Percentiles rank a stretch among this genome's conserved stretches.
Evolutionary conservation across 169 alveolate species (phyloP).

Genomic region (Eimeria necatrix): DNA sequence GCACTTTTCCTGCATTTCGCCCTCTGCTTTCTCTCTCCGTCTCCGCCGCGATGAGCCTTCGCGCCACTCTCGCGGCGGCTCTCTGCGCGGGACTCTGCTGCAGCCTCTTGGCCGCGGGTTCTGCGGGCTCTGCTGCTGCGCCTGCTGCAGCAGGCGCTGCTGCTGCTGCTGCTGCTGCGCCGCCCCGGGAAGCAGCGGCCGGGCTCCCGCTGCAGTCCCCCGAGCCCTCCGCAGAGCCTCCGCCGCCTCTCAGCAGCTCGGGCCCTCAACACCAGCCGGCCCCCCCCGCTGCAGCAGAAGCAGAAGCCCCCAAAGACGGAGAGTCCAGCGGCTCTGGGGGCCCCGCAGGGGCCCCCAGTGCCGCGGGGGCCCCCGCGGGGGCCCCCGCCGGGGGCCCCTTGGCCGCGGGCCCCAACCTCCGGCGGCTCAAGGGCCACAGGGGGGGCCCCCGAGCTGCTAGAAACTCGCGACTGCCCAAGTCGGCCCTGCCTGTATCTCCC

Average conservation of each 20-base stretch:
- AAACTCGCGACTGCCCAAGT: background rate
- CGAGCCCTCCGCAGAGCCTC: background rate
- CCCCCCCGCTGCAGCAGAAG: too few relatives aligned
- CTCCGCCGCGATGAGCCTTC: slow-evolving; percentile 62
- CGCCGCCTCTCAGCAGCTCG: too few relatives aligned
- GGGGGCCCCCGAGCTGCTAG: background rate
- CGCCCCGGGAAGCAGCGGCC: background rate
- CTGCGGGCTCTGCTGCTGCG: background rate
- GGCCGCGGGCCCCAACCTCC: slow-evolving; percentile 42
- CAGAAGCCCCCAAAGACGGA: background rate
- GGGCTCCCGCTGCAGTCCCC: background rate
- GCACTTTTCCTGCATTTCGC: background rate
- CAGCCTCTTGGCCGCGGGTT: slow-evolving; percentile 58
- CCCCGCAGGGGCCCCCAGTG: background rate
- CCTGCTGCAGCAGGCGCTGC: background rate
- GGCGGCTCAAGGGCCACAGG: slow-evolving; percentile 49
- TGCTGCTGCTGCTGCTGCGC: slow-evolving; percentile 11
- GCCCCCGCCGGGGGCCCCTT: background rate
- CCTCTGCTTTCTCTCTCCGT: slow-evolving; percentile 11
- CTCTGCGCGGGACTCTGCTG: slow-evolving; percentile 61
- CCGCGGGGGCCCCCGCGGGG: background rate
- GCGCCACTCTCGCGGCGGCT: slow-evolving; percentile 29
- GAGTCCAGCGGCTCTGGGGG: background rate
- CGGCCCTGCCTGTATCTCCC: background rate
- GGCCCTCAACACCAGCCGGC: too few relatives aligned